Percentiles rank a stretch among this genome's conserved stretches.
These are phyloP conservation scores for Brassica cretica DNA, from an alignment of 345 rosid species.

Conservation along the genomic window DNA sequence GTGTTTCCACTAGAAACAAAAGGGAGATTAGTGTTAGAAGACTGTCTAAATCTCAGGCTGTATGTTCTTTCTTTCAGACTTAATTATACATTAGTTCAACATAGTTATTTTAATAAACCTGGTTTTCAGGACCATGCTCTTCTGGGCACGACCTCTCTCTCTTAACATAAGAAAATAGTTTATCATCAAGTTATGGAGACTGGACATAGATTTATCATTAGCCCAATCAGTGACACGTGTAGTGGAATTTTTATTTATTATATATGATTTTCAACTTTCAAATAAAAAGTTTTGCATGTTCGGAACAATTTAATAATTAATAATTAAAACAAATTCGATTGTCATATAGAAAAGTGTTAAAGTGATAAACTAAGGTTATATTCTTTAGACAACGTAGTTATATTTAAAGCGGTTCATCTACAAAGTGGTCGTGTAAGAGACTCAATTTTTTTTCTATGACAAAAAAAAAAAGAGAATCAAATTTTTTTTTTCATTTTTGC, in stretches of 20 bases:
- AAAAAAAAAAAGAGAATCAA: background rate
- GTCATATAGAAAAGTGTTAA: conserved; percentile 15
- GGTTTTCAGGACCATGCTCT: conserved; percentile 45
- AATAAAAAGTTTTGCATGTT: conserved; percentile 35
- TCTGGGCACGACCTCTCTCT: conserved; percentile 37
- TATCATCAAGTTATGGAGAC: conserved; percentile 32
- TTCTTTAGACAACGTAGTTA: conserved; percentile 22
- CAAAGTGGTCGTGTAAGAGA: conserved; percentile 29
- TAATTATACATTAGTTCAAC: conserved; percentile 8
- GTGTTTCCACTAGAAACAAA: conserved; percentile 42
- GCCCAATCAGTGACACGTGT: conserved; percentile 36
- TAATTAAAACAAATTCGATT: conserved; percentile 15
- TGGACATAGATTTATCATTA: conserved; percentile 31
- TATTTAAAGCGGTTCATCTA: conserved; percentile 11
- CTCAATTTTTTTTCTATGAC: background rate
- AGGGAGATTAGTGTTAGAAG: conserved; percentile 39
- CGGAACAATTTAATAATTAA: conserved; percentile 2
- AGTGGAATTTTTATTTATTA: conserved; percentile 17
- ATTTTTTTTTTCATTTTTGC: background rate
- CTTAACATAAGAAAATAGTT: background rate
- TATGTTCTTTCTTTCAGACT: conserved; percentile 21
- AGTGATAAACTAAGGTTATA: conserved; percentile 18
- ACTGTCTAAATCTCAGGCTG: conserved; percentile 39
- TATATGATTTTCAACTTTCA: conserved; percentile 28
- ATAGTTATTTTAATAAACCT: conserved; percentile 25